Conservation (phyloP, 192 early-diverging fungal species). For the Rhizophagus clarus region DNA sequence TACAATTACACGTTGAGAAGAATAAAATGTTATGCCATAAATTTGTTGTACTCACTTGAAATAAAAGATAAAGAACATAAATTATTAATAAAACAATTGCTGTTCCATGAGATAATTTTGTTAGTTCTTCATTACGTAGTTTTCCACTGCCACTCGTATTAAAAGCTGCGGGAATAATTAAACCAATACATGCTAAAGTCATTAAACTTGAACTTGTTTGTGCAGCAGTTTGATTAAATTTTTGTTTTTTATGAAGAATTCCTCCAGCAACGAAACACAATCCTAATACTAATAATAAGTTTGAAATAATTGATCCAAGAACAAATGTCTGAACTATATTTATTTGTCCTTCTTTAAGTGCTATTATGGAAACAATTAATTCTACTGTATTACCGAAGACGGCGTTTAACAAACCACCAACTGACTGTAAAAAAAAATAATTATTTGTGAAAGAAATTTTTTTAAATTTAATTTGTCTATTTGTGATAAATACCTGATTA, state of each 20-base stretch:
- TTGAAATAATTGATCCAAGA: conserved; percentile 88
- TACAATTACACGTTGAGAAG: no score
- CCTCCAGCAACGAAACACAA: conserved; percentile 87
- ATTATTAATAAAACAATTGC: conserved; percentile 69
- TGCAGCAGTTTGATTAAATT: conserved; percentile 68
- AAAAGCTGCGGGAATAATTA: conserved; percentile 73
- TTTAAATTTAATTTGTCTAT: no score
- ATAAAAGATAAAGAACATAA: conserved; percentile 65
- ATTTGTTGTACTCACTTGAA: conserved; percentile 46
- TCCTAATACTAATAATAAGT: conserved; percentile 82
- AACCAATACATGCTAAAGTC: conserved; percentile 65
- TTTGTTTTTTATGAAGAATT: conserved; percentile 72
- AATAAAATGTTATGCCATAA: no score
- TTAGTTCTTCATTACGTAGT: conserved; percentile 37
- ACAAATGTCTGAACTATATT: conserved; percentile 86
- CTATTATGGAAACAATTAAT: conserved; percentile 79
- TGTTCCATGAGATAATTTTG: conserved; percentile 66
- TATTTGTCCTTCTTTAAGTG: conserved; percentile 74
- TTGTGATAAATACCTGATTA: conserved; percentile 41
- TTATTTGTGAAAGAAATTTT: no score
- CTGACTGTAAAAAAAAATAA: conserved; percentile 43
- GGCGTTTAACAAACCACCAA: conserved; percentile 79
- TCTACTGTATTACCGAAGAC: conserved; percentile 88
- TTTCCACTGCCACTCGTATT: neutral
- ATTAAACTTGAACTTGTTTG: conserved; percentile 72